Conservation (phyloP, 1,139 yeast genomes). For the Blastobotrys proliferans region DNA sequence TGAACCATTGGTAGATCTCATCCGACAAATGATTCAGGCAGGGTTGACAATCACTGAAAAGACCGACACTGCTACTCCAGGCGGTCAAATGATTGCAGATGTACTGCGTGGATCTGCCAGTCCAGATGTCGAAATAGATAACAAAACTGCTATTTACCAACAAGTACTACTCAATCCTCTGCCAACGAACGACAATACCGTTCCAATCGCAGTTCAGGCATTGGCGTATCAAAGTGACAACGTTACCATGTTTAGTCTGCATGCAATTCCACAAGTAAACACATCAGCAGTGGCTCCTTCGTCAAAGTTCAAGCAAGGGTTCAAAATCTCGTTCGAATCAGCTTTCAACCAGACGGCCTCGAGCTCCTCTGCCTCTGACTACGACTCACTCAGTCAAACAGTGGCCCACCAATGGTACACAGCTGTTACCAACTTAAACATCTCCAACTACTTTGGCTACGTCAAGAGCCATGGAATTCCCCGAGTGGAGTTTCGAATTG, state of each 20-base stretch:
- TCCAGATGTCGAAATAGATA: not conserved
- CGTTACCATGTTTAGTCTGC: constrained; percentile 5
- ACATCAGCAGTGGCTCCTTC: not conserved
- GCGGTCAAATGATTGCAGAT: not conserved
- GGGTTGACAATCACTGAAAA: not conserved
- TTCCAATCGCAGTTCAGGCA: constrained; percentile 6
- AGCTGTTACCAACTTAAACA: not conserved
- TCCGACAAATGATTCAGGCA: not conserved
- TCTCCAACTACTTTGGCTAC: constrained; percentile 6
- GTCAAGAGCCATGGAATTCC: not conserved
- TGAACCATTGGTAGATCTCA: not conserved
- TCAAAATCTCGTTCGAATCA: constrained; percentile 3
- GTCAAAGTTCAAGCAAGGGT: not conserved
- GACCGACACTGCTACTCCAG: not conserved
- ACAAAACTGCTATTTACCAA: not conserved
- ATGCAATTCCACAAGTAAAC: constrained; percentile 7
- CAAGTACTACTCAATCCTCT: constrained; percentile 5
- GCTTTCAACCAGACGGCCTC: not conserved
- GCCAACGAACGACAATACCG: not conserved
- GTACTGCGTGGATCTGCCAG: not conserved
- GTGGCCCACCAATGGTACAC: constrained; percentile 1
- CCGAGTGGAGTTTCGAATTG: constrained; percentile 2
- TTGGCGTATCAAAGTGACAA: not conserved
- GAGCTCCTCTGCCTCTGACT: not conserved
- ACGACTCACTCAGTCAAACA: not conserved